These are phyloP conservation scores for Suillus brevipes DNA, from an alignment of 768 basidiomycete genomes.

Conservation along the genomic window DNA sequence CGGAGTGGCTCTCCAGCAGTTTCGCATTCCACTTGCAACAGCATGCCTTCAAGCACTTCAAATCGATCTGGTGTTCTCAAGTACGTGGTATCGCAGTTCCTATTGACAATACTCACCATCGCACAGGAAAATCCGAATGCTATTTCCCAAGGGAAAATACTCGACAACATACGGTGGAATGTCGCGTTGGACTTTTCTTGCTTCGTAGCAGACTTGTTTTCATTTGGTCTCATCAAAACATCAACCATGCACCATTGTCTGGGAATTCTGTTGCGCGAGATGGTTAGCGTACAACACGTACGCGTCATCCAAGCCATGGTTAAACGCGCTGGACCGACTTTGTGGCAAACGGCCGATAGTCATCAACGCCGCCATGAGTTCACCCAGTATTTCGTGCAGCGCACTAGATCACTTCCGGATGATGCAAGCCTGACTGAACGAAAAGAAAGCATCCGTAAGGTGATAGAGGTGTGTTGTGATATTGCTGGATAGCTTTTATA, in stretches of 20 bases:
- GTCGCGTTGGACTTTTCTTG: slow-evolving; percentile 23
- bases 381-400: slow-evolving; percentile 4
- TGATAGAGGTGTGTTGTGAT: neutral
- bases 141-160: slow-evolving; percentile 16
- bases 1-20: slow-evolving; percentile 20
- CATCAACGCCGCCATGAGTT: slow-evolving; percentile 9
- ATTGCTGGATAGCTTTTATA: neutral
- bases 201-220: slow-evolving; percentile 33
- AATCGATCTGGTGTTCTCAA: slow-evolving; percentile 24
- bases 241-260: slow-evolving; percentile 23
- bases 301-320: slow-evolving; percentile 24
- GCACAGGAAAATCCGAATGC: slow-evolving; percentile 18
- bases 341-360: slow-evolving; percentile 22
- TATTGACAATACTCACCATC: slow-evolving; percentile 4
- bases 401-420: slow-evolving; percentile 3
- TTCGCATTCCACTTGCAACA: slow-evolving; percentile 30
- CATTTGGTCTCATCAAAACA: slow-evolving; percentile 16
- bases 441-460: neutral
- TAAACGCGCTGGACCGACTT: slow-evolving; percentile 19
- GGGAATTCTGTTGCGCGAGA: slow-evolving; percentile 22
- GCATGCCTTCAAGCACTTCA: slow-evolving; percentile 25
- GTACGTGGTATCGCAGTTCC: slow-evolving; percentile 17
- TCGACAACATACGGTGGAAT: slow-evolving; percentile 19
- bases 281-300: slow-evolving; percentile 29
- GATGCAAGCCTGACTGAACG: slow-evolving; percentile 10